Evolutionary conservation across 371 early-diverging fungal genomes (phyloP), one percentile per base, ranked within the genome.

Genomic region (Mortierella sp.): DNA sequence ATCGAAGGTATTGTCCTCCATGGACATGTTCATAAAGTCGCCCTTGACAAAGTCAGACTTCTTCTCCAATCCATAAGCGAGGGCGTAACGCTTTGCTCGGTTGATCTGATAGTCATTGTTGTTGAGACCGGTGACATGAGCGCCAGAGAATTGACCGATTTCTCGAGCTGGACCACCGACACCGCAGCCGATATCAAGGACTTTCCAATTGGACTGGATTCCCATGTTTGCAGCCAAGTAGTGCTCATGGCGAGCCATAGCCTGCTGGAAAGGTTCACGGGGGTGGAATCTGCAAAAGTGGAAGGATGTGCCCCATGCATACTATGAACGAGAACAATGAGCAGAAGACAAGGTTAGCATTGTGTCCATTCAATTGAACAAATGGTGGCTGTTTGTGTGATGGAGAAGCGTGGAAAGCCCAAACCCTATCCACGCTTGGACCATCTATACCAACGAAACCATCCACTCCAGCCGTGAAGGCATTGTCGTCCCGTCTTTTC

Each of bases 91-190:
- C 17, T 69, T 78, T 56, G 94, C 95, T 22, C 95, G 86, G 67
- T 90, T 81, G 48, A 96, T 84, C 82, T 97, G 97, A 76, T 96
- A 96, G 48, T 92, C 93, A 78, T 96, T 97, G 88, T 96, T 97
- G 84, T 97, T 97, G 54, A 97, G 80, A 19, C 96, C 96, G 16
- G 92, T 92, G 60, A 97, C 82, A 66, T 91, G 90, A 37, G 95
- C 94, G 31, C 95, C 96, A 22, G 92, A 88, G 71, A 96, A 93
- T 67, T 91, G 88, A 57, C 90, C 88, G 72, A 96, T 93, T 69
- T 96, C 96, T 58, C 97, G 91, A 41, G 94, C 90, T 21, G 97
- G 97, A 16, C 97, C 97, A 69, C 97, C 95, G 41, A 95, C 95
- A 71, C 96, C 96, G 74, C 96, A 94, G 34, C 96, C 96, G 41